phyloP scores from a whole-genome alignment of 208 protist genomes.

The Leishmania mexicana region DNA sequence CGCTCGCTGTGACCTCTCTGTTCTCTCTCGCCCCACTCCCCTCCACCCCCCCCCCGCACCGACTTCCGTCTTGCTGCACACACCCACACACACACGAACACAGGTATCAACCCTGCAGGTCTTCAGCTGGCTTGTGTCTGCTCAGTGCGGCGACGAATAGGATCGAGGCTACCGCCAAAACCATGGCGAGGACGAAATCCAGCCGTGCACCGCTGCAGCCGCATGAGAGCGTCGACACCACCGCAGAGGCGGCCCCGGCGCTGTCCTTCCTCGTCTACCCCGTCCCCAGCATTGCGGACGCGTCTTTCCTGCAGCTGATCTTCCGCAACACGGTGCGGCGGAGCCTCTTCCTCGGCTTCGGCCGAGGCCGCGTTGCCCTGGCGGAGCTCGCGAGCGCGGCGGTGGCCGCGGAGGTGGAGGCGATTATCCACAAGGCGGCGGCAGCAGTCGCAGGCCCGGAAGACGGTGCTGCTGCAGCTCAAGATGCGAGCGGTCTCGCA shows the following conservation, averaged over 20 bases:
- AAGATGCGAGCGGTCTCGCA: neutral
- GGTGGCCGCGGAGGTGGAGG: conserved; percentile 27
- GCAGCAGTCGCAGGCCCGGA: neutral
- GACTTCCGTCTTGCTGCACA: neutral
- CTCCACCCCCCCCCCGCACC: neutral
- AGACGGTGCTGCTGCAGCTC: neutral
- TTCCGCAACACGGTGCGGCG: conserved; percentile 55
- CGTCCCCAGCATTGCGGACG: conserved; percentile 67
- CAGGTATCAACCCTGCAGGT: neutral
- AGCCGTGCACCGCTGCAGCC: neutral
- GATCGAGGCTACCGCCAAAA: neutral
- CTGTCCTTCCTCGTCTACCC: conserved; percentile 72
- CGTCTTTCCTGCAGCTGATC: conserved; percentile 65
- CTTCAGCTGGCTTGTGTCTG: neutral
- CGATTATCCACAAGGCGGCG: conserved; percentile 8
- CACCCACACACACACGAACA: neutral
- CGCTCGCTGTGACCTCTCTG: no score
- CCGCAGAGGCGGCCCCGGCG: neutral
- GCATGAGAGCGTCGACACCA: neutral
- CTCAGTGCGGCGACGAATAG: neutral
- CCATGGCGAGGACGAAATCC: neutral
- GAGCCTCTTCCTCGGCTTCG: conserved; percentile 68
- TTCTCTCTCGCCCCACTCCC: no score
- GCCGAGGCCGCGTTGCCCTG: conserved; percentile 60
- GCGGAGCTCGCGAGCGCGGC: conserved; percentile 49